phyloP scores from a whole-genome alignment of 2,329 filamentous ascomycete species.

The Westerdykella ornata region DNA sequence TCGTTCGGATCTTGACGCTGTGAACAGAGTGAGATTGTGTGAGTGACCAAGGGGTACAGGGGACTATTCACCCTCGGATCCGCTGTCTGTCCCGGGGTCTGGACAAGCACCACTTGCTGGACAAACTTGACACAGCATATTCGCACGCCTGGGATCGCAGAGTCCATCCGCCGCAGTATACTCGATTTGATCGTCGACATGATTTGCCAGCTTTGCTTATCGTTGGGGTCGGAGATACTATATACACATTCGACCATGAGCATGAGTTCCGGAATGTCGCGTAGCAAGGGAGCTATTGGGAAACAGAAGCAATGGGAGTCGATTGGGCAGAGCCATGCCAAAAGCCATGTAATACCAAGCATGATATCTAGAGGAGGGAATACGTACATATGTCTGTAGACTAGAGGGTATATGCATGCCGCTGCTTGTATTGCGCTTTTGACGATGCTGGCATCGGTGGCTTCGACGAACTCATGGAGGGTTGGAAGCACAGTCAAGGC shows the following conservation, averaged over 20 bases:
- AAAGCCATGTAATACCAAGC: neutral
- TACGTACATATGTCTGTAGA: constrained; percentile 91
- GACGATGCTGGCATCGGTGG: constrained; percentile 67
- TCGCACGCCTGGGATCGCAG: constrained; percentile 64
- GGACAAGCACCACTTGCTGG: constrained; percentile 84
- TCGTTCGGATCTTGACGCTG: constrained; percentile 71
- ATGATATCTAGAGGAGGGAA: constrained; percentile 7
- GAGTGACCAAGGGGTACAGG: constrained; percentile 4
- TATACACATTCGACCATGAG: constrained; percentile 31
- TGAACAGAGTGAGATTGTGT: constrained; percentile 18
- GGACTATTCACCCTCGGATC: constrained; percentile 66
- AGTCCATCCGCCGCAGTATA: constrained; percentile 84
- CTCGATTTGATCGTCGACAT: constrained; percentile 84
- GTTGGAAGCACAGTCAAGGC: constrained; percentile 71
- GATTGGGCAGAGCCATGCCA: neutral
- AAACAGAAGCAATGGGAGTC: neutral
- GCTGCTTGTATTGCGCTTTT: constrained; percentile 82
- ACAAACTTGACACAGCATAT: constrained; percentile 98
- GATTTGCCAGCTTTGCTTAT: constrained; percentile 75
- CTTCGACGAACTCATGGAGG: constrained; percentile 48
- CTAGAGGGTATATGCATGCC: constrained; percentile 86
- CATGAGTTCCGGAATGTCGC: too few species aligned
- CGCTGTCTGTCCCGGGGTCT: constrained; percentile 73
- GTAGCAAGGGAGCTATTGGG: constrained; percentile 11
- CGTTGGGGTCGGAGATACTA: constrained; percentile 82